A percentile compares a stretch with the other conserved stretches of the same genome.
phyloP scores from a whole-genome alignment of 805 yeast species.

The Phaffomyces opuntiae region DNA sequence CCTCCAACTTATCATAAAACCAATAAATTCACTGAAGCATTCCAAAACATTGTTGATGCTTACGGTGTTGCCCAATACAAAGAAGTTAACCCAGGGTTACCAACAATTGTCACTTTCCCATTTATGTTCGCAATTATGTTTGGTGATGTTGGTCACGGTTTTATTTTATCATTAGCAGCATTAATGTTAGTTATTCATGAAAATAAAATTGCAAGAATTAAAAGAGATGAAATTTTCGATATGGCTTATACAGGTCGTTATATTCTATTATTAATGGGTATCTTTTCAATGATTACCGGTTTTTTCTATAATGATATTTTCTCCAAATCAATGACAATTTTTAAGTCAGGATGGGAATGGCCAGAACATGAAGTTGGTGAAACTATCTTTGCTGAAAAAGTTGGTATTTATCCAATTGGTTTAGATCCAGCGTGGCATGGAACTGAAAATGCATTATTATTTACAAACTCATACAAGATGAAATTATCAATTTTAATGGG shows the following conservation, averaged over 20 bases:
- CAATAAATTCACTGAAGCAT: constrained; percentile 88
- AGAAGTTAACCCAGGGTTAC: constrained; percentile 93
- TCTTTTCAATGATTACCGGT: constrained; percentile 94
- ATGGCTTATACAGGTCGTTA: constrained; percentile 96
- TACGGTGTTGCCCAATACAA: constrained; percentile 90
- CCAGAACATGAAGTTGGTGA: constrained; percentile 69
- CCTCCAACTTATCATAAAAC: constrained; percentile 95
- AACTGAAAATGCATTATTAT: constrained; percentile 85
- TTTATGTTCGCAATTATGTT: constrained; percentile 99
- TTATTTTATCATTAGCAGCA: constrained; percentile 72
- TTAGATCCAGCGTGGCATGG: constrained; percentile 97
- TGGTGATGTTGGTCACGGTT: constrained; percentile 97
- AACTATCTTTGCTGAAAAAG: constrained; percentile 54
- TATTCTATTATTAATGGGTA: constrained; percentile 85
- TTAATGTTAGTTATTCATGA: constrained; percentile 67
- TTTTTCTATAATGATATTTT: constrained; percentile 88
- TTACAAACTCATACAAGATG: constrained; percentile 96
- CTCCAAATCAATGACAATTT: constrained; percentile 83
- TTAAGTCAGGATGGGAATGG: constrained; percentile 90
- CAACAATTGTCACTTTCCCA: constrained; percentile 93
- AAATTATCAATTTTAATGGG: constrained; percentile 94
- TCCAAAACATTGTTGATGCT: constrained; percentile 90
- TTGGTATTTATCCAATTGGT: constrained; percentile 76
- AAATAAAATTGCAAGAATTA: constrained; percentile 55
- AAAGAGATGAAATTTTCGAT: constrained; percentile 89